phyloP scores from a whole-genome alignment of 345 rosid species.

The Acer negundo region DNA sequence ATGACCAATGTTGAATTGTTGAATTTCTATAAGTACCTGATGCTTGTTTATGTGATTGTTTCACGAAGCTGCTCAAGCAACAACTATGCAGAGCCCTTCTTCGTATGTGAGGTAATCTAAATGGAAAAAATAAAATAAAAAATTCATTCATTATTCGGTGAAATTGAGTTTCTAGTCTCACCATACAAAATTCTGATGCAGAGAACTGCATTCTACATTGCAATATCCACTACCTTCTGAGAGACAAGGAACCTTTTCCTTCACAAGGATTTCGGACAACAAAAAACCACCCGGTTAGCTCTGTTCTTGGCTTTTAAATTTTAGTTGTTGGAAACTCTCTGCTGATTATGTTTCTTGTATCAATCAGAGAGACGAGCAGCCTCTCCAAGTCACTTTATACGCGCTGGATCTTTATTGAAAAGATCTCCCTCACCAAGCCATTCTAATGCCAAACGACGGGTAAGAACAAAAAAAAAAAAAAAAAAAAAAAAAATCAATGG shows the following conservation, averaged over 20 bases:
- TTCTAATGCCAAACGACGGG: conserved; percentile 33
- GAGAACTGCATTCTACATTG: conserved; percentile 27
- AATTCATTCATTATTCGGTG: background rate
- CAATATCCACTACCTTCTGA: conserved; percentile 36
- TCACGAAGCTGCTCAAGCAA: conserved; percentile 43
- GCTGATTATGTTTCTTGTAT: background rate
- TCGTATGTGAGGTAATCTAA: conserved; percentile 36
- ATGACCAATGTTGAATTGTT: background rate
- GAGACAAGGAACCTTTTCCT: conserved; percentile 39
- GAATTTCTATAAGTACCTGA: background rate
- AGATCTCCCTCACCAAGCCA: conserved; percentile 56
- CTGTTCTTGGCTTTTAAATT: background rate
- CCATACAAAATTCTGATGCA: conserved; percentile 22
- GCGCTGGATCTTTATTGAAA: conserved; percentile 47
- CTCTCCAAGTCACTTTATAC: conserved; percentile 52
- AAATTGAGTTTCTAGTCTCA: conserved; percentile 4
- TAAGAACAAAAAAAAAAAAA: conserved; percentile 18
- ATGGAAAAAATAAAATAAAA: background rate
- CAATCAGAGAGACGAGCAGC: conserved; percentile 47
- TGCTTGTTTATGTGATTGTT: background rate
- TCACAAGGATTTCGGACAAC: conserved; percentile 32
- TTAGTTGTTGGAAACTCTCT: background rate
- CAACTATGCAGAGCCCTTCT: conserved; percentile 38
- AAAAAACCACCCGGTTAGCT: conserved; percentile 41
- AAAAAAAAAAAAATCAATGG: too few relatives aligned